These are phyloP conservation scores for Aspergillus mulundensis DNA, from an alignment of 495 filamentous ascomycete species.

Conservation along the genomic window DNA sequence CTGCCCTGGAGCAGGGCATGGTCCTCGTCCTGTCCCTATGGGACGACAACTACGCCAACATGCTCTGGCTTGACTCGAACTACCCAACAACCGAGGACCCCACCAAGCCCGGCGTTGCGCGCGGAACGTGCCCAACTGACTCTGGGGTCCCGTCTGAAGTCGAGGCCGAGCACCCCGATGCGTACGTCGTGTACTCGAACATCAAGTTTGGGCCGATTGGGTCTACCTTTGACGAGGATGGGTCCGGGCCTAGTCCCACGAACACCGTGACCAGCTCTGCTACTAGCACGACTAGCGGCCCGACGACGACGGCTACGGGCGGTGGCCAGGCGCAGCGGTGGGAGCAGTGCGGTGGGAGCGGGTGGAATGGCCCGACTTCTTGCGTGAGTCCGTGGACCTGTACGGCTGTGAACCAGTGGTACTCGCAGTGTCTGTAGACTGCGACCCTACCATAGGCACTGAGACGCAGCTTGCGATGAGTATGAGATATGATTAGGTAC, in stretches of 20 bases:
- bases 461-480: too few species aligned
- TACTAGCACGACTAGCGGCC: conserved; percentile 21
- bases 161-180: conserved; percentile 49
- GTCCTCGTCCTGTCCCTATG: conserved; percentile 70
- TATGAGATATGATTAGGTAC: too few species aligned
- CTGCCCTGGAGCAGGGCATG: conserved; percentile 53
- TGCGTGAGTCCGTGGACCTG: conserved; percentile 24
- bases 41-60: conserved; percentile 68
- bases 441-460: too few species aligned
- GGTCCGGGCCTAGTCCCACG: conserved; percentile 4
- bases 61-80: conserved; percentile 76
- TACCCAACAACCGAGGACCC: conserved; percentile 56
- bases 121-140: conserved; percentile 59
- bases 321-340: conserved; percentile 25
- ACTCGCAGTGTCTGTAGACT: background rate
- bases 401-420: background rate
- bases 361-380: conserved; percentile 32
- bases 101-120: conserved; percentile 54
- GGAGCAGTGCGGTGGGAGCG: conserved; percentile 45
- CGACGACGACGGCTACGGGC: conserved; percentile 13
- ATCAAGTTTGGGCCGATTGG: conserved; percentile 65
- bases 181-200: conserved; percentile 63
- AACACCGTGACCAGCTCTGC: conserved; percentile 7
- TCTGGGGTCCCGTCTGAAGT: conserved; percentile 59
- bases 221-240: conserved; percentile 47